A percentile compares a stretch with the other conserved stretches of the same genome.
Conservation (phyloP, 345 rosid genomes). For the Nephelium lappaceum region DNA sequence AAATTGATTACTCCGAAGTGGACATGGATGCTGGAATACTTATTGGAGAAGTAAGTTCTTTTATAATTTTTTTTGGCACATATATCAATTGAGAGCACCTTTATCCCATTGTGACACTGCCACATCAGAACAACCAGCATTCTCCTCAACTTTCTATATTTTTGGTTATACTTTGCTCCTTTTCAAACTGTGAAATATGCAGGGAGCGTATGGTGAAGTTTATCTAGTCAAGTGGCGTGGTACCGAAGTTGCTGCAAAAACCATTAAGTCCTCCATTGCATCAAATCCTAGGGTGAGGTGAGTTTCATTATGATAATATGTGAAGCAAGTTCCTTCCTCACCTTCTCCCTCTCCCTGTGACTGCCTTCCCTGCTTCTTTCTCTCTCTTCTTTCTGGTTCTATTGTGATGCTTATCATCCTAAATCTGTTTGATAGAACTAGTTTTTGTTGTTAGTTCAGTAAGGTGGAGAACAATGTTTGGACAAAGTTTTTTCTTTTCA, state of each 20-base stretch:
- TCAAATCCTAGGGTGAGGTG: constrained; percentile 64
- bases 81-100: not conserved
- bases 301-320: constrained; percentile 21
- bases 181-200: constrained; percentile 14
- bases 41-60: constrained; percentile 57
- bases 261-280: constrained; percentile 67
- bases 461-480: not conserved
- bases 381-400: not conserved
- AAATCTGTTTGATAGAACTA: not conserved
- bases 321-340: not conserved
- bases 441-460: not conserved
- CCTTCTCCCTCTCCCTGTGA: not conserved
- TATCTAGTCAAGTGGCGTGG: constrained; percentile 71
- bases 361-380: not conserved
- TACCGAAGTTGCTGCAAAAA: constrained; percentile 68
- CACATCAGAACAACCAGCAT: not conserved
- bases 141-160: constrained; percentile 6
- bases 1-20: constrained; percentile 45
- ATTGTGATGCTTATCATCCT: not conserved
- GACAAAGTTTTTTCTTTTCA: not conserved
- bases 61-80: constrained; percentile 16
- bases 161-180: constrained; percentile 4
- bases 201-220: constrained; percentile 70
- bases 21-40: constrained; percentile 49
- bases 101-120: not conserved